Percentiles rank a stretch among this genome's conserved stretches.
phyloP scores from a whole-genome alignment of 148 eudicot genomes.

The Limonium bicolor region DNA sequence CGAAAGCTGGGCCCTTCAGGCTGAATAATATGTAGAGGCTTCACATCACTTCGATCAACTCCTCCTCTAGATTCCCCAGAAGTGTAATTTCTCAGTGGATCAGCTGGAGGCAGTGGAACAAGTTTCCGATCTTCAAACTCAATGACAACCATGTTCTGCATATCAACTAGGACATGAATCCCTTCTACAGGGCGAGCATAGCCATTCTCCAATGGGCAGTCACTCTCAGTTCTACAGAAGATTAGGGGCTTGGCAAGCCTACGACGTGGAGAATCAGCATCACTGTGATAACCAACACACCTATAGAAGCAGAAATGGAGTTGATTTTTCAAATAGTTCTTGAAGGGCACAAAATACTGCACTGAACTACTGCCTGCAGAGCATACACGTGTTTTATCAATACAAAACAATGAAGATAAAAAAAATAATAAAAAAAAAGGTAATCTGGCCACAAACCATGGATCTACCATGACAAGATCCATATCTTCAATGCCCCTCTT shows the following conservation, averaged over 20 bases:
- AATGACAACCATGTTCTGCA: constrained; percentile 92
- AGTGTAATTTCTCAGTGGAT: constrained; percentile 91
- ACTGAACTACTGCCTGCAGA: too few species aligned
- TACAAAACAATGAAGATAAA: too few species aligned
- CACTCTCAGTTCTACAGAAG: constrained; percentile 95
- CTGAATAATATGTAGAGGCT: constrained; percentile 70
- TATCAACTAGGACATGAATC: constrained; percentile 86
- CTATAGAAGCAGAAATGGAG: constrained; percentile 14
- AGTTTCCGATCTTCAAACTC: constrained; percentile 97
- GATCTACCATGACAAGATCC: constrained; percentile 98
- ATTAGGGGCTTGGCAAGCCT: constrained; percentile 93
- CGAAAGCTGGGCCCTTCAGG: constrained; percentile 99
- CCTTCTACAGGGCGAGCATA: constrained; percentile 99
- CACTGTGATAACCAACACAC: constrained; percentile 89
- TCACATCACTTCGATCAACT: constrained; percentile 95
- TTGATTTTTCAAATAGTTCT: not conserved
- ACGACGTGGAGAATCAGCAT: constrained; percentile 81
- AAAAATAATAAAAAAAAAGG: constrained; percentile 1
- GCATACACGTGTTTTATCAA: too few species aligned
- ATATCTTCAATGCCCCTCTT: constrained; percentile 93
- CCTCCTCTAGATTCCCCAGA: constrained; percentile 96
- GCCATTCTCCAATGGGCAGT: constrained; percentile 97
- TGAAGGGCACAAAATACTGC: too few species aligned
- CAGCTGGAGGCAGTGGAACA: constrained; percentile 98
- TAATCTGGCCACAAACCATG: constrained; percentile 47